These are phyloP conservation scores for Rosa multiflora DNA, from an alignment of 306 rosid species.

Conservation along the genomic window DNA sequence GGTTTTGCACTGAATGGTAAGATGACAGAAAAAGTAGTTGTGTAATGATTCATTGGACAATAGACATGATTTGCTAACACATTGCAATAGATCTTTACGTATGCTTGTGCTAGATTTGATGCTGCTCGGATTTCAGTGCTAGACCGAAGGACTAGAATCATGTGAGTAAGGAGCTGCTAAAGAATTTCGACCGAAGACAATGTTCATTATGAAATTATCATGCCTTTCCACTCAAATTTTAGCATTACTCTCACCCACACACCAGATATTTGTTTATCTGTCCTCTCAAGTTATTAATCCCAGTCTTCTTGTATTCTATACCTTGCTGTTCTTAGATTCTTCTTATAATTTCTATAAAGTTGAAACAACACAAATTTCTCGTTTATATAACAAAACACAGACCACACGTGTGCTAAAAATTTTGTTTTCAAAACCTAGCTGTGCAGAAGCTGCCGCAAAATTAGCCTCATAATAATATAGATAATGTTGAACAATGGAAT, in stretches of 20 bases:
- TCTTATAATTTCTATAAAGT: neutral
- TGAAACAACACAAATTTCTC: neutral
- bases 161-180: no score
- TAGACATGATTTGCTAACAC: neutral
- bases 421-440: no score
- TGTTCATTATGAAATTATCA: neutral
- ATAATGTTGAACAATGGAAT: neutral
- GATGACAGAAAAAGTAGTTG: neutral
- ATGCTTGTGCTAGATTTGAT: neutral
- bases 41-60: neutral
- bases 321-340: neutral
- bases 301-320: neutral
- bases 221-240: no score
- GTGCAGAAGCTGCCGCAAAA: neutral
- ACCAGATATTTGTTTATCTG: neutral
- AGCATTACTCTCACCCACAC: no score
- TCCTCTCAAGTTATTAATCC: neutral
- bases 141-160: no score
- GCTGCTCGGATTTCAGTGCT: no score
- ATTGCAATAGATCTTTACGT: neutral
- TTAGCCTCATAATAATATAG: neutral
- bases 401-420: neutral
- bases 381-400: neutral
- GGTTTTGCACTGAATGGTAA: neutral
- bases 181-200: neutral